Evolutionary conservation across 1,139 yeast genomes (phyloP).

Genomic region (Starmera stellimalicola): DNA sequence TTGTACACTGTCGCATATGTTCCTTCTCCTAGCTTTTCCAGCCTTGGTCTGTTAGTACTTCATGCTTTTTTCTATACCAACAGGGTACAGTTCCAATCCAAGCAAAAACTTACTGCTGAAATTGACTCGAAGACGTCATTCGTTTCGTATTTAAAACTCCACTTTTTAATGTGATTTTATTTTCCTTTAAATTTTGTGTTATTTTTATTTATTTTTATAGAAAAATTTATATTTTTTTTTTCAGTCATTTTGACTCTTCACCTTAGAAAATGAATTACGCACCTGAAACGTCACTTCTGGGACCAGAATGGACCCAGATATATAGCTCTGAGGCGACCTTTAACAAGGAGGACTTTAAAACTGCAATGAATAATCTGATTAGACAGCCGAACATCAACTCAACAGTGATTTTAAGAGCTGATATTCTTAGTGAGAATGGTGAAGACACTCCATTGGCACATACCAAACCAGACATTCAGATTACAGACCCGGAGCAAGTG

Average conservation of each 20-base stretch:
- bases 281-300: slow-evolving; percentile 28
- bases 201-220: not conserved
- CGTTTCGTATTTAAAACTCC: not conserved
- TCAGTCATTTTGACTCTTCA: too few relatives aligned
- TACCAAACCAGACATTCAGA: slow-evolving; percentile 13
- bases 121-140: slow-evolving; percentile 4
- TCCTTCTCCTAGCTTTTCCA: slow-evolving; percentile 94
- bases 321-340: slow-evolving; percentile 27
- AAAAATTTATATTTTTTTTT: not conserved
- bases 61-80: not conserved
- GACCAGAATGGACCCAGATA: slow-evolving; percentile 58
- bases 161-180: not conserved
- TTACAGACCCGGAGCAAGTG: slow-evolving; percentile 22
- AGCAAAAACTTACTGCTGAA: slow-evolving; percentile 15
- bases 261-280: too few relatives aligned
- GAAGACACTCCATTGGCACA: slow-evolving; percentile 26
- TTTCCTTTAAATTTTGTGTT: not conserved
- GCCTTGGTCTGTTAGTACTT: slow-evolving; percentile 20
- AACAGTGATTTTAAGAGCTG: slow-evolving; percentile 84
- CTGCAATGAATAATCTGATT: slow-evolving; percentile 75
- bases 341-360: slow-evolving; percentile 45
- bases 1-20: slow-evolving; percentile 97
- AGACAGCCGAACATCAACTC: slow-evolving; percentile 88
- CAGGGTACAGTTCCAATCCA: not conserved
- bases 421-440: slow-evolving; percentile 49